Evolutionary conservation across 139 green algal genomes (phyloP), one percentile per base, ranked within the genome.

Genomic region (Haematococcus lacustris): DNA sequence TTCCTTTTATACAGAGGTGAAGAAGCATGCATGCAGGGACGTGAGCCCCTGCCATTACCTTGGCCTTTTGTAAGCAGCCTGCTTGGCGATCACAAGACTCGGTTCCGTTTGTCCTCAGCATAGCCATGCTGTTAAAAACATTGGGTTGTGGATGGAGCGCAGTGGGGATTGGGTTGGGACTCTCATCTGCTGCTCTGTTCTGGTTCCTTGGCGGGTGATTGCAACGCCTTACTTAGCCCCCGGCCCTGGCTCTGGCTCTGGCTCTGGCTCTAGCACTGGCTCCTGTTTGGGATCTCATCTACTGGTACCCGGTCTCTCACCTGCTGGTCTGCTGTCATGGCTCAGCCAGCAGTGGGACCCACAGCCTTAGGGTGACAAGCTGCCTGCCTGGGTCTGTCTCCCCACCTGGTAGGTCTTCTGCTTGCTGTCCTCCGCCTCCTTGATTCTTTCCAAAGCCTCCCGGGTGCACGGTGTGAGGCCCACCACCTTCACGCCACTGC

Each of bases 371-470:
- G 17, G 9, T 37, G 53, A 28, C 53, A 28, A 25, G 53, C 53
- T 25, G 26, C 26, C 53, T 7, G 26, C 26, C 53, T 7, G 26
- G 53, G 26, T 37, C 53, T 37, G 26, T 43, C 32, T 39, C 61
- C 7, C 3, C 37, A 65, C 74, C 61, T 40, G 34, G 76, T 97
- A 97, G 0, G 75, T 86, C 83, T 97, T 97, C 68, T 90, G 70
- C 82, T 94, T 94, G 32, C 83, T 79, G 66, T 80, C 63, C 75
- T 93, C 88, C 2, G 85, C 90, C 38, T 81, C 83, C 75, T 96
- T 91, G 68, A 94, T 76, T 38, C 38, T 35, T 0, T 79, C 73
- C 50, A 91, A 38, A 6, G 73, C 47, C 9, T 53, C 7, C 6
- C 47, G 32, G 3, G 35, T 68, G n/a, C 78, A 76, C 0, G 81